These are phyloP conservation scores for Mrakia gelida DNA, from an alignment of 768 basidiomycete genomes.

Conservation along the genomic window DNA sequence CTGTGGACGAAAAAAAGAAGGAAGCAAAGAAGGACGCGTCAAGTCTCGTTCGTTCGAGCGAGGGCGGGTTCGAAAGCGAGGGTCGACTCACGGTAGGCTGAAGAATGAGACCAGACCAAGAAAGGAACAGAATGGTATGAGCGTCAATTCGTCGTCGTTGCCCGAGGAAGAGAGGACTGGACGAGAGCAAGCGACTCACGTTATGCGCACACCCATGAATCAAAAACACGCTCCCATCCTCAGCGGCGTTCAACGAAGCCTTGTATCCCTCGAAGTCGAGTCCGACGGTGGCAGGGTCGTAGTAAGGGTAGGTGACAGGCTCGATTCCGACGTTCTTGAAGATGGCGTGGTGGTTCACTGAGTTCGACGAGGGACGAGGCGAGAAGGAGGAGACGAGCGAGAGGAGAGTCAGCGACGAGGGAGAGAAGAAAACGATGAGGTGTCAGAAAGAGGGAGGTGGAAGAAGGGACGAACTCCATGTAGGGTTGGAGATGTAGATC, in stretches of 20 bases:
- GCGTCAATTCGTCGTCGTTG: too few species aligned
- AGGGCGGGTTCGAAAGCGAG: not conserved
- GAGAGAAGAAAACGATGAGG: too few species aligned
- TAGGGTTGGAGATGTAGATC: slow-evolving; percentile 84
- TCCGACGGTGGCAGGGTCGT: slow-evolving; percentile 81
- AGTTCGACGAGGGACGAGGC: not conserved
- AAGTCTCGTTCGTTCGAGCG: not conserved
- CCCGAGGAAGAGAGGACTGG: too few species aligned
- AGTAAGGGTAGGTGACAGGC: slow-evolving; percentile 87
- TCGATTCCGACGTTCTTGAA: slow-evolving; percentile 85
- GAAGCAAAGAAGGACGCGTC: not conserved
- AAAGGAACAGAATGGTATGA: not conserved
- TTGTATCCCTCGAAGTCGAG: slow-evolving; percentile 70
- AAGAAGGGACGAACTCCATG: slow-evolving; percentile 67
- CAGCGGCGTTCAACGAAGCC: slow-evolving; percentile 57
- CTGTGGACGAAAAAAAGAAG: slow-evolving; percentile 50
- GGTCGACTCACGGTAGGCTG: slow-evolving; percentile 4
- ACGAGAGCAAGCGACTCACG: slow-evolving; percentile 20
- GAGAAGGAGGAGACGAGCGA: not conserved
- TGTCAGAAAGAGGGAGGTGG: too few species aligned
- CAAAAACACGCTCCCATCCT: slow-evolving; percentile 75
- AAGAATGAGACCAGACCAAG: not conserved
- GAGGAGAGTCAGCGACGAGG: not conserved
- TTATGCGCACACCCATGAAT: slow-evolving; percentile 95
- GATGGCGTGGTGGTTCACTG: slow-evolving; percentile 84